Evolutionary conservation across 208 protist genomes (phyloP).

Genomic region (Entamoeba moshkovskii): DNA sequence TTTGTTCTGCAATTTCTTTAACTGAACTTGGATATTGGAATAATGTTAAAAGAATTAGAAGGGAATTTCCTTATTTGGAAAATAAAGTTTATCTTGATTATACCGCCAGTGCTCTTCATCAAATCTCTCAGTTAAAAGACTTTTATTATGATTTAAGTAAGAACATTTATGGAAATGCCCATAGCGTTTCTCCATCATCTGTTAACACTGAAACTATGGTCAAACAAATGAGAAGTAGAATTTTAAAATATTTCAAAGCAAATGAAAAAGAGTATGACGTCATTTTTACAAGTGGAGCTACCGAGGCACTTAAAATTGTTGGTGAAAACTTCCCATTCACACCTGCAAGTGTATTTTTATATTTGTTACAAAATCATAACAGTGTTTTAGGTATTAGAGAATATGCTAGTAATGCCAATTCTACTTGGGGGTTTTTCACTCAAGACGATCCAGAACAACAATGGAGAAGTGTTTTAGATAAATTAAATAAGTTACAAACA

Average conservation of each 20-base stretch:
- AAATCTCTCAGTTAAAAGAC: not conserved
- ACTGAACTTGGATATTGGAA: not conserved
- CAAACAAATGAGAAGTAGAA: not conserved
- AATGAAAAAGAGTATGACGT: slow-evolving; percentile 23
- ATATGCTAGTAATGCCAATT: not conserved
- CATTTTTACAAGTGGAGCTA: slow-evolving; percentile 36
- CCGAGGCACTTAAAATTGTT: slow-evolving; percentile 24
- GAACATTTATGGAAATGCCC: not conserved
- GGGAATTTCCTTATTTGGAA: not conserved
- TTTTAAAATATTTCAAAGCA: not conserved
- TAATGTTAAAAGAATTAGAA: not conserved
- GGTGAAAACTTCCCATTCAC: slow-evolving; percentile 26
- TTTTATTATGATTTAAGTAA: not conserved
- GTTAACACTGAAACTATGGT: not conserved
- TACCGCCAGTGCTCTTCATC: not conserved
- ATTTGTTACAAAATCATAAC: slow-evolving; percentile 24
- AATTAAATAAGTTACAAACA: not conserved
- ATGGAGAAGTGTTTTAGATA: not conserved
- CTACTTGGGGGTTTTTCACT: not conserved
- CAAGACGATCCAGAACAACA: not conserved
- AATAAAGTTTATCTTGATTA: not conserved
- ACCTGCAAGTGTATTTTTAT: slow-evolving; percentile 20
- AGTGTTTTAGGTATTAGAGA: slow-evolving; percentile 31
- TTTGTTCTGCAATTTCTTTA: not conserved
- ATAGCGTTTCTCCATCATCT: not conserved